Conservation (phyloP, 192 early-diverging fungal genomes). For the Coemansia sp. region DNA sequence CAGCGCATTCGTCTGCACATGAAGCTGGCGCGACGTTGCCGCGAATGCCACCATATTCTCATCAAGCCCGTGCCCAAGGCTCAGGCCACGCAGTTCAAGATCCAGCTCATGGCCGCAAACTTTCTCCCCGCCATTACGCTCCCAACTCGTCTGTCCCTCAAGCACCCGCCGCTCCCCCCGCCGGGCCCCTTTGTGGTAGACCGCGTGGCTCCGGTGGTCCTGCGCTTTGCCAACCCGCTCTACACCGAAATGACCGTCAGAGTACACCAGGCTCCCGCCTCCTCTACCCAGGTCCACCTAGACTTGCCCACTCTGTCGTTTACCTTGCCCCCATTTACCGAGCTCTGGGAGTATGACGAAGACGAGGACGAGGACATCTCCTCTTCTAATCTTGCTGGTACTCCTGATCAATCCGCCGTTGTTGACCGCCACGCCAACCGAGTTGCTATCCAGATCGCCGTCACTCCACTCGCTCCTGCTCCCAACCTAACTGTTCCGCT, state of each 20-base stretch:
- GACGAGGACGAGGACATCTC: constrained; percentile 44
- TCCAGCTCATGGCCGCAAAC: constrained; percentile 80
- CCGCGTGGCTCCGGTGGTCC: constrained; percentile 48
- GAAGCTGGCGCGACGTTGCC: constrained; percentile 81
- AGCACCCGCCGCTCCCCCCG: constrained; percentile 6
- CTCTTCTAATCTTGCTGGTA: background rate
- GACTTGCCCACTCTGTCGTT: constrained; percentile 62
- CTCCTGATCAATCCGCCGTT: constrained; percentile 9
- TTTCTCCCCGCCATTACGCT: constrained; percentile 74
- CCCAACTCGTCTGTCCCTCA: constrained; percentile 11
- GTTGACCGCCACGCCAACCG: constrained; percentile 42
- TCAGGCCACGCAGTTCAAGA: constrained; percentile 80
- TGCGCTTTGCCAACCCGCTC: constrained; percentile 79
- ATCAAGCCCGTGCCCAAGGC: constrained; percentile 92
- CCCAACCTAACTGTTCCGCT: constrained; percentile 32
- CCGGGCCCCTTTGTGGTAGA: constrained; percentile 33
- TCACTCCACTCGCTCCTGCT: constrained; percentile 15
- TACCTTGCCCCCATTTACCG: constrained; percentile 67
- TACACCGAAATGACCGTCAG: constrained; percentile 66
- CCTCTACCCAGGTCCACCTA: constrained; percentile 40
- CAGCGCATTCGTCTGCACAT: constrained; percentile 83
- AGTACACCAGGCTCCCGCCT: constrained; percentile 52
- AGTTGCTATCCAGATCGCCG: constrained; percentile 34
- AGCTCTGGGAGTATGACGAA: constrained; percentile 78
- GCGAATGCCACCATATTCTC: constrained; percentile 81